These are phyloP conservation scores for Fusarium austroafricanum DNA, from an alignment of 2,329 filamentous ascomycete species.

Conservation along the genomic window DNA sequence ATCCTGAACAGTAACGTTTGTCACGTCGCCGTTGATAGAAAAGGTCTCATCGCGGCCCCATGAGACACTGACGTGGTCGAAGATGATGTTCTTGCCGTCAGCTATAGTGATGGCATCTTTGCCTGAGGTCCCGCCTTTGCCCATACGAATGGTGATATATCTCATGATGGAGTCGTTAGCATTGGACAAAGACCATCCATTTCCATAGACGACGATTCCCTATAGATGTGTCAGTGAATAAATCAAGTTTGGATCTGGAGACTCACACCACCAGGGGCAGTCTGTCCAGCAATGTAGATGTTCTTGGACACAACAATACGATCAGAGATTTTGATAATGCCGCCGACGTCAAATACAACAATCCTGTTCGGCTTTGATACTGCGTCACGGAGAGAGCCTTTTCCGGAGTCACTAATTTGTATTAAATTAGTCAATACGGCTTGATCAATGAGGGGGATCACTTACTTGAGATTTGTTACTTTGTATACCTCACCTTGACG, in stretches of 20 bases:
- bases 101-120: conserved; percentile 67
- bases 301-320: conserved; percentile 58
- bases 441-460: fast-evolving
- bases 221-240: conserved; percentile 9
- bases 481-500: conserved; percentile 52
- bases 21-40: conserved; percentile 59
- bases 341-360: conserved; percentile 60
- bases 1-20: conserved; percentile 64
- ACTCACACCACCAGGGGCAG: conserved; percentile 60
- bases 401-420: conserved; percentile 49
- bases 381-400: conserved; percentile 52
- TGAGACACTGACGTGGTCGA: conserved; percentile 64
- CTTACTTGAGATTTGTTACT: conserved; percentile 52
- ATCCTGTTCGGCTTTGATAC: conserved; percentile 57
- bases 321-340: conserved; percentile 59
- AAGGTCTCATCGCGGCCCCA: conserved; percentile 69
- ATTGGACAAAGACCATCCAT: conserved; percentile 64
- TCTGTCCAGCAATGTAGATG: conserved; percentile 61
- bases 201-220: conserved; percentile 65
- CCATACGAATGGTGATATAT: conserved; percentile 67
- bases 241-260: conserved; percentile 5
- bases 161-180: conserved; percentile 65
- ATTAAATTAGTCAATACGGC: background rate
- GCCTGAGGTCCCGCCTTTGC: conserved; percentile 60
- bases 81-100: conserved; percentile 64